Conservation (phyloP, 129 eudicot species). For the Silybum marianum region DNA sequence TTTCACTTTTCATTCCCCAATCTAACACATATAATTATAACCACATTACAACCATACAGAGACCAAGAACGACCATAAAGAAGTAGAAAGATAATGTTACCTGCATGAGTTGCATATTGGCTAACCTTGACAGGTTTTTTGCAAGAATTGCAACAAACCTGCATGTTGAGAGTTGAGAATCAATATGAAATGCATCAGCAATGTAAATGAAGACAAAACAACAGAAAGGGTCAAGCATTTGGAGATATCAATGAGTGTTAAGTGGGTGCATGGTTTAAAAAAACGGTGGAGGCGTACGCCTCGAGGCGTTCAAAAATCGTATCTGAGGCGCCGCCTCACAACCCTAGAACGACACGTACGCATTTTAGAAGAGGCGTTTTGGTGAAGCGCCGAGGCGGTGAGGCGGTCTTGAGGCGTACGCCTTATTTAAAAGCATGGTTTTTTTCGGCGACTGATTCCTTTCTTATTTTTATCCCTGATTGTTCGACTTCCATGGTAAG, state of each 20-base stretch:
- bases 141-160: conserved; percentile 87
- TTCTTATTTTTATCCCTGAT: too few species aligned
- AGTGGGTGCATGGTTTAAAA: too few species aligned
- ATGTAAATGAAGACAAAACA: neutral
- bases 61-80: neutral
- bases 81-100: conserved; percentile 33
- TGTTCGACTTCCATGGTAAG: too few species aligned
- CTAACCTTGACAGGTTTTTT: conserved; percentile 87
- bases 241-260: neutral
- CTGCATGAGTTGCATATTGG: conserved; percentile 79
- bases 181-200: conserved; percentile 7
- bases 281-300: too few species aligned
- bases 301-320: too few species aligned
- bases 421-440: too few species aligned
- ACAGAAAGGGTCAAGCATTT: neutral
- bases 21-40: neutral
- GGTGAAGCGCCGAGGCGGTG: too few species aligned
- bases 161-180: conserved; percentile 27
- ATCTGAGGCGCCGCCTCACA: too few species aligned
- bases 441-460: too few species aligned
- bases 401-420: too few species aligned
- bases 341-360: too few species aligned
- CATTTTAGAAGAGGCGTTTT: too few species aligned
- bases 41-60: conserved; percentile 9
- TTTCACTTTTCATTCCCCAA: neutral